phyloP scores from a whole-genome alignment of 2,329 filamentous ascomycete genomes.

The Calcarisporium arbuscula region DNA sequence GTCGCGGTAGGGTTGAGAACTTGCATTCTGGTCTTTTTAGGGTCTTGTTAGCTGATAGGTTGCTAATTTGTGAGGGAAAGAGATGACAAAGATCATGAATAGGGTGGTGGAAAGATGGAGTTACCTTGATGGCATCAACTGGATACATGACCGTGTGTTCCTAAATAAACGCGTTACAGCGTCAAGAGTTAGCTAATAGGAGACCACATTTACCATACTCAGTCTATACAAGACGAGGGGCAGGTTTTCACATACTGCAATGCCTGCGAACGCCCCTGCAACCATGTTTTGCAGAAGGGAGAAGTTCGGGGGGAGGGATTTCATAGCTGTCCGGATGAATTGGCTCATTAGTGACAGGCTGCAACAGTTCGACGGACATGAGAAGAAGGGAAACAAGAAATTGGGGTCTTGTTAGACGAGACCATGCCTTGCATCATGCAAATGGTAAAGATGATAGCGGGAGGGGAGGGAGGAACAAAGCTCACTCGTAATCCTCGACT shows the following conservation, averaged over 20 bases:
- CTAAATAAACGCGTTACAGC: constrained; percentile 48
- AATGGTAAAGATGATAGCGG: not conserved
- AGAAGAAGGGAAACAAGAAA: no score
- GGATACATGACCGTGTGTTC: constrained; percentile 99
- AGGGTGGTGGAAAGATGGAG: constrained; percentile 8
- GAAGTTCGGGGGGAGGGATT: constrained; percentile 87
- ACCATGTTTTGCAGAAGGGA: constrained; percentile 91
- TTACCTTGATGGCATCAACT: constrained; percentile 93
- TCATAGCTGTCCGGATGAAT: no score
- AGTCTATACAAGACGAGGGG: not conserved
- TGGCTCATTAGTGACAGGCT: no score
- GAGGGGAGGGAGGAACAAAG: not conserved
- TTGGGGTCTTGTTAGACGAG: no score
- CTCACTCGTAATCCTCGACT: constrained; percentile 62
- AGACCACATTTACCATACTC: not conserved
- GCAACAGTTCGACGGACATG: no score
- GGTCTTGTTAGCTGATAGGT: constrained; percentile 13
- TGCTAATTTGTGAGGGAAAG: not conserved
- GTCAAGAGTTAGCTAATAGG: not conserved
- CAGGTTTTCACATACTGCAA: constrained; percentile 59
- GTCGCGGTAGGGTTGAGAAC: constrained; percentile 78
- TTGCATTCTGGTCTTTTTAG: constrained; percentile 97
- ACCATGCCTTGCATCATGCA: no score
- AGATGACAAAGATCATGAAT: constrained; percentile 1
- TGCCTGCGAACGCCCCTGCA: constrained; percentile 93